These are phyloP conservation scores for Begonia peltatifolia DNA, from an alignment of 306 rosid species.

Conservation along the genomic window DNA sequence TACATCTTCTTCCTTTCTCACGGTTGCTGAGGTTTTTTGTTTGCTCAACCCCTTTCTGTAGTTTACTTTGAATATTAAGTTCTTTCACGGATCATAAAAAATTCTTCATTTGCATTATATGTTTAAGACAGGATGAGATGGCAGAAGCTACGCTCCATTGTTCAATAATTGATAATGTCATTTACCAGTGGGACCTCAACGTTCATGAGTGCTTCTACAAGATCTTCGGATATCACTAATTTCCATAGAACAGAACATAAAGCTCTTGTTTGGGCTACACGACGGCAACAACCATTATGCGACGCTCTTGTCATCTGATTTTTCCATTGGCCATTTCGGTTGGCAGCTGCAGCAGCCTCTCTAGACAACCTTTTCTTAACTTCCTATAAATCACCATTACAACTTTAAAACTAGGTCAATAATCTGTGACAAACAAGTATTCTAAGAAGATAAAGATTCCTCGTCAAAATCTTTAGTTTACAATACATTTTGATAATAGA, in stretches of 20 bases:
- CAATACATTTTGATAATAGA: too few species aligned
- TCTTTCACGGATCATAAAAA: too few species aligned
- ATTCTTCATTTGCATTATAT: too few species aligned
- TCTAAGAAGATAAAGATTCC: too few species aligned
- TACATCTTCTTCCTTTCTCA: too few species aligned
- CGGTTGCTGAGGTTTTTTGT: too few species aligned
- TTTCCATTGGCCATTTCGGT: conserved; percentile 79
- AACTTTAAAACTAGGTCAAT: conserved; percentile 4
- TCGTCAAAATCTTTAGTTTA: too few species aligned
- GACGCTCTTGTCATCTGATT: conserved; percentile 96
- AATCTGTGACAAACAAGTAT: too few species aligned
- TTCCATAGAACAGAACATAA: conserved; percentile 85
- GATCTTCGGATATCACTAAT: conserved; percentile 69
- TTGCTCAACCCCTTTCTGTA: too few species aligned
- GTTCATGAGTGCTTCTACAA: conserved; percentile 53
- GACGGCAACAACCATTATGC: conserved; percentile 91
- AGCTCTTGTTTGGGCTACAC: conserved; percentile 82
- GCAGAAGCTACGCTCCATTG: too few species aligned
- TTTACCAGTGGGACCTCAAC: conserved; percentile 77
- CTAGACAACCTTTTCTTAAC: conserved; percentile 75
- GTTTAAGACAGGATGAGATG: too few species aligned
- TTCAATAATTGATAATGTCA: background rate
- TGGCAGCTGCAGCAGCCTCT: conserved; percentile 73
- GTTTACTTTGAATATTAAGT: too few species aligned
- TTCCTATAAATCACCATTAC: conserved; percentile 35